A percentile compares a stretch with the other conserved stretches of the same genome.
Evolutionary conservation across 2,329 filamentous ascomycete genomes (phyloP).

Genomic region (Teratosphaeria destructans): DNA sequence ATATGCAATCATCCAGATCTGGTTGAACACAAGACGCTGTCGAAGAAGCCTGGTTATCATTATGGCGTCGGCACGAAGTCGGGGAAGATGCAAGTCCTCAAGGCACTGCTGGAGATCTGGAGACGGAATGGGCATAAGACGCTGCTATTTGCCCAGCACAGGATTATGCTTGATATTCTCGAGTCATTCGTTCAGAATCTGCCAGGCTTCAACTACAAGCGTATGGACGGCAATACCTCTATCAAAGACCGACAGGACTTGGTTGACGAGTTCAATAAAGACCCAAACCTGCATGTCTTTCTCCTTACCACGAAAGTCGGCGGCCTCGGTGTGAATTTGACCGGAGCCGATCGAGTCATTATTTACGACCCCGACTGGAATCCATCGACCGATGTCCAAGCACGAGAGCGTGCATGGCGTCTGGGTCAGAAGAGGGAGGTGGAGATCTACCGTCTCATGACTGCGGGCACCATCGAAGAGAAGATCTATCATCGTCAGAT

Average conservation of each 20-base stretch:
- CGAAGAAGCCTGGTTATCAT: conserved; percentile 54
- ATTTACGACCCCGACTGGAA: conserved; percentile 99
- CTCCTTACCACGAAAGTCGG: conserved; percentile 92
- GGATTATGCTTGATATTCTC: conserved; percentile 91
- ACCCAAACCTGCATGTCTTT: conserved; percentile 72
- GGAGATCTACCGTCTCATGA: conserved; percentile 96
- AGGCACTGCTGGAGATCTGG: conserved; percentile 79
- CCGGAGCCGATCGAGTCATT: conserved; percentile 88
- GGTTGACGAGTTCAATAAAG: conserved; percentile 85
- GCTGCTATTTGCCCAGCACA: conserved; percentile 82
- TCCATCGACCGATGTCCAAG: conserved; percentile 90
- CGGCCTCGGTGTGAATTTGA: conserved; percentile 86
- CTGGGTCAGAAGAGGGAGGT: conserved; percentile 91
- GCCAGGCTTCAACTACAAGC: conserved; percentile 62
- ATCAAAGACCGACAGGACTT: conserved; percentile 81
- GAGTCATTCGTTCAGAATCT: conserved; percentile 66
- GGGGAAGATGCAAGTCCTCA: conserved; percentile 92
- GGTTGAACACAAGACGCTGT: conserved; percentile 53
- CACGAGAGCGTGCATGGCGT: conserved; percentile 89
- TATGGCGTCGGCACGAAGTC: conserved; percentile 74
- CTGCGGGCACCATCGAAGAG: conserved; percentile 93
- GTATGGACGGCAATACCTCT: conserved; percentile 89
- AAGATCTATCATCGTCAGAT: conserved; percentile 99
- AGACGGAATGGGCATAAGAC: conserved; percentile 89
- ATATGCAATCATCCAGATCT: conserved; percentile 97